Base-by-base conservation (phyloP, 192 early-diverging fungal species). In the Coemansia sp. region DNA sequence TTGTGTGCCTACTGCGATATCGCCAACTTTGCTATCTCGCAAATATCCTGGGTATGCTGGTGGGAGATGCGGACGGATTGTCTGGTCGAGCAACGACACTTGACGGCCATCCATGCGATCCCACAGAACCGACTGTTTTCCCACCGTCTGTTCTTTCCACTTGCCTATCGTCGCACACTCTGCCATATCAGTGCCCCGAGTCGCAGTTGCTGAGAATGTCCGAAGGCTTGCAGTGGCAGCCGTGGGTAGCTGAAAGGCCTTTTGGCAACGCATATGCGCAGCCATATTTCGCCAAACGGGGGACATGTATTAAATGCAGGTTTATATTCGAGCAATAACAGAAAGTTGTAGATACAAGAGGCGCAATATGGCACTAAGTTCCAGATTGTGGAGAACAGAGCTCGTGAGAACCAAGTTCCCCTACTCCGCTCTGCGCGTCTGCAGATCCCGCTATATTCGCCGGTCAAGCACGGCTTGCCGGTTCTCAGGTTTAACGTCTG, bases 51-150 rank as follows among this genome's bases (percentile, higher is more conserved):
- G 76, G 43, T 74, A 73, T 10, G 25, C 45, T 2, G 43, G 15
- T 1, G 76, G 76, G 15, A 79, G 63, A 43, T 79, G 70, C 2
- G 76, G 76, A 23, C 76, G 70, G 19, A 79, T 62, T 19, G 76
- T 70, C 53, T 79, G 76, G 57, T 79, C 76, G 41, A 79, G 68
- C 49, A 79, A 48, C 10, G 76, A 65, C 23, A 69, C 32, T 65
- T 73, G 76, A 7, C 76, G 76, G 24, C 67, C 22, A 41, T 79
- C 76, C 67, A 79, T 79, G 54, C 71, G 72, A 57, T 74, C 76
- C 65, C 67, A 65, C 25, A 74, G 55, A 2, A 67, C 55, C 3
- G 59, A 60, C 38, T 58, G 52, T 35, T 58, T 60, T 2, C 57
- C 65, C 12, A 73, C 22, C 5, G 21, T 32, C 7, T 59, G 23